Evolutionary conservation across 139 green algal genomes (phyloP).

Genomic region (Limnomonas spitsbergensis): DNA sequence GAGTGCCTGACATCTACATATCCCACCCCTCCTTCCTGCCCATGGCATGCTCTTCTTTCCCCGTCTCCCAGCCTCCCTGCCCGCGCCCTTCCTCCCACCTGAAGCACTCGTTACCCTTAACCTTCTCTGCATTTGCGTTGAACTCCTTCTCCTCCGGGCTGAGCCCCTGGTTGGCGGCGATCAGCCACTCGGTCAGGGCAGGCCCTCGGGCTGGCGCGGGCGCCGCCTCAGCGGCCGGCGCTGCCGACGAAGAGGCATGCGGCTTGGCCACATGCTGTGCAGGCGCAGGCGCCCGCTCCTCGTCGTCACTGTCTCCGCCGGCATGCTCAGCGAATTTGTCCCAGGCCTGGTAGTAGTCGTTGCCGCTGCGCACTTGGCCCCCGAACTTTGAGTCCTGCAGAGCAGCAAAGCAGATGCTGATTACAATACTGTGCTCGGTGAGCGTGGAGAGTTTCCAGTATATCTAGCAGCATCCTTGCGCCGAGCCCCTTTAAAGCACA

Average conservation of each 20-base stretch:
- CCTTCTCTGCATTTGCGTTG: conserved; percentile 26
- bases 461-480: too few relatives aligned
- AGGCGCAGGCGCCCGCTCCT: conserved; percentile 16
- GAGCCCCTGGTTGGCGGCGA: conserved; percentile 22
- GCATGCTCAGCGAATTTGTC: conserved; percentile 25
- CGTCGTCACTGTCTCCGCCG: conserved; percentile 15
- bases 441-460: too few relatives aligned
- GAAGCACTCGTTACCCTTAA: conserved; percentile 46
- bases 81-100: too few relatives aligned
- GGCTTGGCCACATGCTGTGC: conserved; percentile 13
- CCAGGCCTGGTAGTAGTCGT: conserved; percentile 31
- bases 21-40: too few relatives aligned
- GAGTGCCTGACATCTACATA: too few relatives aligned
- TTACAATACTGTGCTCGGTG: too few relatives aligned
- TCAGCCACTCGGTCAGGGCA: conserved; percentile 26
- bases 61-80: too few relatives aligned
- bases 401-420: too few relatives aligned
- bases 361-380: conserved; percentile 19
- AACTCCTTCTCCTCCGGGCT: conserved; percentile 19
- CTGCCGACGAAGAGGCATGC: not conserved
- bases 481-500: too few relatives aligned
- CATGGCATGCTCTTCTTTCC: too few relatives aligned
- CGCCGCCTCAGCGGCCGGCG: not conserved
- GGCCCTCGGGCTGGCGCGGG: conserved; percentile 11
- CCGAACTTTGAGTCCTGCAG: conserved; percentile 12